Evolutionary conservation across 2,329 filamentous ascomycete genomes (phyloP).

Genomic region (Claviceps capensis): DNA sequence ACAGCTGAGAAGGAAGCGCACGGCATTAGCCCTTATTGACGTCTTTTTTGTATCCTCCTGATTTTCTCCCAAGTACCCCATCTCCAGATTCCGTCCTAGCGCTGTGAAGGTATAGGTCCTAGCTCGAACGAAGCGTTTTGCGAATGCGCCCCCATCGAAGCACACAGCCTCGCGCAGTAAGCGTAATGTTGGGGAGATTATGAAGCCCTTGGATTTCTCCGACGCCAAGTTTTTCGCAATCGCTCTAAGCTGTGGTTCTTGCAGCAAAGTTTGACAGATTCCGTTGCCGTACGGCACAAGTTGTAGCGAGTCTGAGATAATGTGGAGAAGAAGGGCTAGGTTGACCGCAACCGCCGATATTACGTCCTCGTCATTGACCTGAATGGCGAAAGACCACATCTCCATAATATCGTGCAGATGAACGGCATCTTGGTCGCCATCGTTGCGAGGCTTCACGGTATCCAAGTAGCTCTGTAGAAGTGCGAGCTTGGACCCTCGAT

Average conservation of each 20-base stretch:
- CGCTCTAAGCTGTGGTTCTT: conserved; percentile 67
- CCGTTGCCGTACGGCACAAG: conserved; percentile 62
- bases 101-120: conserved; percentile 69
- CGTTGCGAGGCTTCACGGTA: conserved; percentile 32
- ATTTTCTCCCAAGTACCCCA: conserved; percentile 43
- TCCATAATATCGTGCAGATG: conserved; percentile 73
- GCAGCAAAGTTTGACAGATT: conserved; percentile 69
- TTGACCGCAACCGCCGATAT: conserved; percentile 71
- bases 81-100: conserved; percentile 65
- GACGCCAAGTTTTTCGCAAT: conserved; percentile 67
- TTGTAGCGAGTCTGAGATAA: conserved; percentile 60
- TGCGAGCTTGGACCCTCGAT: conserved; percentile 28
- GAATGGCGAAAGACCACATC: conserved; percentile 72
- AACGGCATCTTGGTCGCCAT: conserved; percentile 32
- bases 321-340: conserved; percentile 67
- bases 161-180: conserved; percentile 73
- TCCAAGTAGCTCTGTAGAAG: conserved; percentile 60
- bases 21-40: conserved; percentile 69
- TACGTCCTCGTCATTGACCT: conserved; percentile 66
- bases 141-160: conserved; percentile 74
- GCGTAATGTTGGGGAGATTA: conserved; percentile 79
- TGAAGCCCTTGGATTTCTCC: conserved; percentile 69
- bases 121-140: conserved; percentile 62
- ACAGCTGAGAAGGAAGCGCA: conserved; percentile 67
- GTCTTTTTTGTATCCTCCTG: conserved; percentile 55